Conservation (phyloP, 352 stramenopile species). For the Globisporangium yorkense region DNA sequence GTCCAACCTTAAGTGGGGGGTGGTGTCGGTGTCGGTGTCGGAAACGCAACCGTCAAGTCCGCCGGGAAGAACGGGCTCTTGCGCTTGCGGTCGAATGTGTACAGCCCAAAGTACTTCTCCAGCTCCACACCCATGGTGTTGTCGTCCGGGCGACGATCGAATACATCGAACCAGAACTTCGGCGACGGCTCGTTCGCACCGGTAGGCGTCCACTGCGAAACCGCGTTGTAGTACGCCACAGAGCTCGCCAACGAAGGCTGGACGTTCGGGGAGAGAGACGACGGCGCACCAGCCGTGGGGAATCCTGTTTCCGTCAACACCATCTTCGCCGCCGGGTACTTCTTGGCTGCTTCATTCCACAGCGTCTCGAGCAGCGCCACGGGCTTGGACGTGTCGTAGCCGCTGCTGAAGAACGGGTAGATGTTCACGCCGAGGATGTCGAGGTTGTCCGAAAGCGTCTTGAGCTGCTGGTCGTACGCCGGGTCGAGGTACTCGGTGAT, state of each 20-base stretch:
- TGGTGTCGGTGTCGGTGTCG: slow-evolving; percentile 1
- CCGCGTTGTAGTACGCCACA: slow-evolving; percentile 20
- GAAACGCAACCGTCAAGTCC: not conserved
- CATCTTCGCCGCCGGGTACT: slow-evolving; percentile 16
- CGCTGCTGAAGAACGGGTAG: slow-evolving; percentile 27
- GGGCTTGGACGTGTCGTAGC: slow-evolving; percentile 14
- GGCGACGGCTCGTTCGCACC: slow-evolving; percentile 5
- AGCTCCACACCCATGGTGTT: slow-evolving; percentile 20
- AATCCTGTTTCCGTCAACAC: slow-evolving; percentile 24
- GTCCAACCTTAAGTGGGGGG: no score
- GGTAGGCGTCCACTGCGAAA: slow-evolving; percentile 20
- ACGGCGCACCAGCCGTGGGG: slow-evolving; percentile 8
- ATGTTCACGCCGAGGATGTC: slow-evolving; percentile 37
- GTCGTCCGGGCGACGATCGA: slow-evolving; percentile 25
- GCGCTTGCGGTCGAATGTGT: slow-evolving; percentile 33
- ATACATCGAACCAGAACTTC: slow-evolving; percentile 35
- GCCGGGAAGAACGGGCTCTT: slow-evolving; percentile 33
- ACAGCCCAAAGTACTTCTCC: slow-evolving; percentile 55
- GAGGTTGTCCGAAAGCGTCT: slow-evolving; percentile 11
- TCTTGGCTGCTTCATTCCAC: slow-evolving; percentile 16
- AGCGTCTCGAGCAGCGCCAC: slow-evolving; percentile 11
- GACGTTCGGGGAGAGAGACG: slow-evolving; percentile 2
- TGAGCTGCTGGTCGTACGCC: slow-evolving; percentile 2
- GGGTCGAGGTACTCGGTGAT: slow-evolving; percentile 22
- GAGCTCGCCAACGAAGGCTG: slow-evolving; percentile 8